Evolutionary conservation across 805 yeast genomes (phyloP), one percentile per base, ranked within the genome.

Genomic region (Sugiyamaella boreocaroliniensis): DNA sequence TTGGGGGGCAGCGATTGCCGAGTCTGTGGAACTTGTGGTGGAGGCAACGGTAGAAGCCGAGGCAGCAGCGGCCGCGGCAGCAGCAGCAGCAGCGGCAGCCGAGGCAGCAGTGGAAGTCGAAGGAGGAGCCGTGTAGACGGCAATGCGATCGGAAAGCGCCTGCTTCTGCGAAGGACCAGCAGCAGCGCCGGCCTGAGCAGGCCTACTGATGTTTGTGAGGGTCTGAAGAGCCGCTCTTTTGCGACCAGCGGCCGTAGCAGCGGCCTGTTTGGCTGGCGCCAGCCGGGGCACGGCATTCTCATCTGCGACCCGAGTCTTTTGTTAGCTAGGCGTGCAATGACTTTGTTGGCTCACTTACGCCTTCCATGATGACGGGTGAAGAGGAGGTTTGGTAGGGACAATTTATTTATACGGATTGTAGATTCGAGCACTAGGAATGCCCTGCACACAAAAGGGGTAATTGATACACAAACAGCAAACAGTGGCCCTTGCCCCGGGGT

Each of bases 171-270:
- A 16, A 4, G 7, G 42, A 9, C n/a, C 37, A 32, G 12, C n/a
- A 14, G 37, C 37, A 32, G 12, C 2, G 37, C 37, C 37, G 37
- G n/a, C 26, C 6, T 22, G 26, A 41, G 44, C 16, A 12, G 44
- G 26, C 26, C 26, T 4, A 19, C 41, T 48, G 45, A 48, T 42
- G 47, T 55, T 55, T 18, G 58, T 55, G 41, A 55, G 52, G 16
- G 58, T 52, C 40, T 55, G 58, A 6, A 55, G 52, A 18, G 58
- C 58, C 12, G 55, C 45, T 16, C 58, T 49, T 47, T 43, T 50
- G 40, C 51, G 45, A 14, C 46, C 11, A 12, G 2, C 47, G 14
- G 47, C 51, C n/a, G 26, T 45, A 10, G 40, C 46, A 6, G 46
- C 42, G 9, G 44, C 44, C 26, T 41, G 26, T 41, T 41, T 41